These are phyloP conservation scores for Hanseniaspora sp. DNA, from an alignment of 1,139 yeast genomes.

Conservation along the genomic window DNA sequence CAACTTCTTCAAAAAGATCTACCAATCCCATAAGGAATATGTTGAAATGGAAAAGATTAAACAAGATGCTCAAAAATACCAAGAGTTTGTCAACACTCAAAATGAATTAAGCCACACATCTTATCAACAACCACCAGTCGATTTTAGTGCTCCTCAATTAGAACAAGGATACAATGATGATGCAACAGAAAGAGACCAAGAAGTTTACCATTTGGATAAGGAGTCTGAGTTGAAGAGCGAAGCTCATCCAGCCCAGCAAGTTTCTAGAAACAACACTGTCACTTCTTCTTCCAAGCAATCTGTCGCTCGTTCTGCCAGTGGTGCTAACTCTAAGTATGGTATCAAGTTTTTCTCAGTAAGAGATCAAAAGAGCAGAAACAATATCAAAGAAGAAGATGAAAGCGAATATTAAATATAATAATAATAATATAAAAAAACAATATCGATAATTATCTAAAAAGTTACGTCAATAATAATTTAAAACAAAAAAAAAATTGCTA, in stretches of 20 bases:
- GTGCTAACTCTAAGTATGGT: slow-evolving; percentile 40
- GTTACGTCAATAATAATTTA: slow-evolving; percentile 18
- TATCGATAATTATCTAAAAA: background rate
- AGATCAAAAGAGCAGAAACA: slow-evolving; percentile 44
- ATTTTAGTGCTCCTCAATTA: slow-evolving; percentile 18
- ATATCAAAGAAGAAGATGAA: slow-evolving; percentile 51
- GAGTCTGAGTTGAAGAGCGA: slow-evolving; percentile 20
- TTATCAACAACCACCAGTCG: slow-evolving; percentile 18
- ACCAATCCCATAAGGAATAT: slow-evolving; percentile 26
- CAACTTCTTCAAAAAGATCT: slow-evolving; percentile 37
- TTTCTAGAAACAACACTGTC: slow-evolving; percentile 14
- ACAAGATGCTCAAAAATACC: slow-evolving; percentile 20
- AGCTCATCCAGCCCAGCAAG: background rate
- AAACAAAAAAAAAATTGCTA: slow-evolving; percentile 24
- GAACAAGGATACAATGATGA: background rate
- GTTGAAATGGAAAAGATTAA: slow-evolving; percentile 22
- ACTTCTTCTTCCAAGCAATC: slow-evolving; percentile 16
- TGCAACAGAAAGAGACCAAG: background rate
- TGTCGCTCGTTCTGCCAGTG: slow-evolving; percentile 19
- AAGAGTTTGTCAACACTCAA: slow-evolving; percentile 18
- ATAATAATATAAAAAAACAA: background rate
- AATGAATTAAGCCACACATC: slow-evolving; percentile 13
- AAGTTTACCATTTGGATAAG: background rate
- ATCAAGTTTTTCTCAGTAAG: slow-evolving; percentile 69
- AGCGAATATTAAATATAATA: slow-evolving; percentile 23